These are phyloP conservation scores for Yamadazyma sp. DNA, from an alignment of 1,139 yeast species.

Conservation along the genomic window DNA sequence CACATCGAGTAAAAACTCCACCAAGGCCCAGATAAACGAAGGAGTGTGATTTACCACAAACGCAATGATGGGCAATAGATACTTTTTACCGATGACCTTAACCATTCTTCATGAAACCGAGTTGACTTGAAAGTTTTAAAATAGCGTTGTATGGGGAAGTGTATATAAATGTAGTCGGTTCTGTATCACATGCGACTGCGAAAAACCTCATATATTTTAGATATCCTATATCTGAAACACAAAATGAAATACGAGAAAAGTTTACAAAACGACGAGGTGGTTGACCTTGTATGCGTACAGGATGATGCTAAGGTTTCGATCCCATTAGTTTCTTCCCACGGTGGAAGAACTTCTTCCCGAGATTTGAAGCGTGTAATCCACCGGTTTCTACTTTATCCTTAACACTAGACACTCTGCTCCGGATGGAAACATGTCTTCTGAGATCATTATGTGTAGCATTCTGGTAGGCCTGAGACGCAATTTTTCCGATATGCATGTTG, in stretches of 20 bases:
- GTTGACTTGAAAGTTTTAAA: too few species aligned
- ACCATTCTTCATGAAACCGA: neutral
- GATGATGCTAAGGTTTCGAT: neutral
- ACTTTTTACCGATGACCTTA: conserved; percentile 6
- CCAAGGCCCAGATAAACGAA: conserved; percentile 56
- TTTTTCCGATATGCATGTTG: conserved; percentile 44
- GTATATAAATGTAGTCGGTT: neutral
- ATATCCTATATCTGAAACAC: too few species aligned
- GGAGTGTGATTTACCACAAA: conserved; percentile 53
- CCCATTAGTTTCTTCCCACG: conserved; percentile 44
- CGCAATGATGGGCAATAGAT: conserved; percentile 25
- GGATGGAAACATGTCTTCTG: conserved; percentile 41
- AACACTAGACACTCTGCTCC: conserved; percentile 44
- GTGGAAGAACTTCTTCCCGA: conserved; percentile 44
- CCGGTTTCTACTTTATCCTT: conserved; percentile 46
- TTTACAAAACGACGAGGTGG: too few species aligned
- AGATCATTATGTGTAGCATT: conserved; percentile 48
- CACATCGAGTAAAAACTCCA: conserved; percentile 61
- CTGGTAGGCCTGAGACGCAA: conserved; percentile 48
- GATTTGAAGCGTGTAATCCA: conserved; percentile 41
- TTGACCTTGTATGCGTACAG: too few species aligned
- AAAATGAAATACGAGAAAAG: too few species aligned
- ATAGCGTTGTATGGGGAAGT: too few species aligned
- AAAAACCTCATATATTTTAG: neutral
- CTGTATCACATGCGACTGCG: neutral